Conservation (phyloP, 1,284 basidiomycete species). For the Pulchroboletus neoregius region DNA sequence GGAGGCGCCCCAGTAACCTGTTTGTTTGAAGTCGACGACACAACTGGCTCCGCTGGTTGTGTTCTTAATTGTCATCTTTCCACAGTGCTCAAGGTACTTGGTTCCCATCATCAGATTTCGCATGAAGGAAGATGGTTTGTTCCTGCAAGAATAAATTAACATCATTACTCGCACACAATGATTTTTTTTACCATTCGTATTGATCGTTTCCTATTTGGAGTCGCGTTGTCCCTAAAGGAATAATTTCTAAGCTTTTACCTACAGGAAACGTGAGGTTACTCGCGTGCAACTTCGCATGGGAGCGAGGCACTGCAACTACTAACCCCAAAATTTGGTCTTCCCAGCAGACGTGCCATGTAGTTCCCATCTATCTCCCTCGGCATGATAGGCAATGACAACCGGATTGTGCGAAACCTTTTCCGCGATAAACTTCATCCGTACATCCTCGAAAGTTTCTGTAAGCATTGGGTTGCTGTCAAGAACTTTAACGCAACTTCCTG, state of each 20-base stretch:
- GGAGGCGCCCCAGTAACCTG: slow-evolving; percentile 75
- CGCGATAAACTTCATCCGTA: slow-evolving; percentile 75
- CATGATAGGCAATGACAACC: slow-evolving; percentile 79
- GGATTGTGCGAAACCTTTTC: slow-evolving; percentile 91
- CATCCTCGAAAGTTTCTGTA: slow-evolving; percentile 84
- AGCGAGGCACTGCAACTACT: slow-evolving; percentile 24
- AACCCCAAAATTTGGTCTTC: slow-evolving; percentile 89
- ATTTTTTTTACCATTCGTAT: slow-evolving; percentile 58
- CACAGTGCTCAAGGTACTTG: slow-evolving; percentile 82
- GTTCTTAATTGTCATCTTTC: slow-evolving; percentile 73
- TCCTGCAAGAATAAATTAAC: slow-evolving; percentile 44
- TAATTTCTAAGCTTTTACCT: slow-evolving; percentile 84
- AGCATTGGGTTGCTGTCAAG: slow-evolving; percentile 75
- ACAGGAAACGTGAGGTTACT: slow-evolving; percentile 15
- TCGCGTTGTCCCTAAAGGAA: slow-evolving; percentile 67
- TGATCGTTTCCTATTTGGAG: slow-evolving; percentile 61
- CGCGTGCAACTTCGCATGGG: slow-evolving; percentile 12
- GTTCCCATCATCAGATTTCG: slow-evolving; percentile 86
- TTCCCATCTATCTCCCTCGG: slow-evolving; percentile 75
- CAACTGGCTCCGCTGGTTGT: slow-evolving; percentile 52
- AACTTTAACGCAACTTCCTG: slow-evolving; percentile 4
- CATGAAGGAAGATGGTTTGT: slow-evolving; percentile 83
- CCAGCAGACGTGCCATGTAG: slow-evolving; percentile 68
- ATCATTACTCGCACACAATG: not conserved
- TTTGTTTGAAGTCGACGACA: slow-evolving; percentile 79